These are phyloP conservation scores for Fraxinus paxiana DNA, from an alignment of 305 asterid species.

Conservation along the genomic window DNA sequence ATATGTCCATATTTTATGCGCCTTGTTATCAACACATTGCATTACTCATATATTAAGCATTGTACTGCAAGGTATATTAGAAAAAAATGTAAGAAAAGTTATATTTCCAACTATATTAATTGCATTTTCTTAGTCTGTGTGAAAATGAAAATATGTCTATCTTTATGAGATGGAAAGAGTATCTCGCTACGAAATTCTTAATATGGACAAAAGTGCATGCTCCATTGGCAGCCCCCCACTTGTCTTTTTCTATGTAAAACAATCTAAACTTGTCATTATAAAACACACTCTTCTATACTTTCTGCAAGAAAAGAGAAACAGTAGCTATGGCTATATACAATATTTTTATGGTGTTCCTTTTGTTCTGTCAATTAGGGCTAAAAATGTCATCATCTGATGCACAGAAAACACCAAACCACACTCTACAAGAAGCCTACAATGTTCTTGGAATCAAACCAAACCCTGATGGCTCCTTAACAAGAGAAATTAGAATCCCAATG, in stretches of 20 bases:
- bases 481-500: slow-evolving; percentile 33
- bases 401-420: neutral
- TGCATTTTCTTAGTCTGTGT: neutral
- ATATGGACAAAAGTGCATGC: neutral
- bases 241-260: neutral
- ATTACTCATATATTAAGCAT: neutral
- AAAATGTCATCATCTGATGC: neutral
- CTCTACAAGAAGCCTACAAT: slow-evolving; percentile 31
- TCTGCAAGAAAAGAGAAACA: neutral
- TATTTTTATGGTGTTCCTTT: neutral
- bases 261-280: neutral
- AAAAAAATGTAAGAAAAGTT: no score
- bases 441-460: slow-evolving; percentile 27
- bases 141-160: no score
- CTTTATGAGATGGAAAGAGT: no score
- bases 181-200: neutral
- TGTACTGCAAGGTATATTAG: neutral
- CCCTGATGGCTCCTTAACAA: slow-evolving; percentile 65
- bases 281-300: neutral
- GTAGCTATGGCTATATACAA: neutral
- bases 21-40: neutral
- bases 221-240: neutral
- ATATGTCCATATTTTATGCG: neutral
- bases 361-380: neutral
- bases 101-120: no score